phyloP scores from a whole-genome alignment of 1,284 basidiomycete genomes.

The Porogramme epimiltina region DNA sequence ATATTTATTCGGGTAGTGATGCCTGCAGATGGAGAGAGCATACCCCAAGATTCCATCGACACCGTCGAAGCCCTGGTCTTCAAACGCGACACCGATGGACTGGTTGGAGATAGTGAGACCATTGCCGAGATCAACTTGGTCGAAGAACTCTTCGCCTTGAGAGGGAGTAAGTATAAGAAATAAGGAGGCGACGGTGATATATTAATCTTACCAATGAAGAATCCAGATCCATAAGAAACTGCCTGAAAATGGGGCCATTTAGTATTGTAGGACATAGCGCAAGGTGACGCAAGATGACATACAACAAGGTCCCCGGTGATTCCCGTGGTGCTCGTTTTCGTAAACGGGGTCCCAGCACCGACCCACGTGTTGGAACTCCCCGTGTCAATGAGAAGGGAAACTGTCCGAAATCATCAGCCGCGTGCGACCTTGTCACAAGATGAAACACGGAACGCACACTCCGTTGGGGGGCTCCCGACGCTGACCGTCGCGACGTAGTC shows the following conservation, averaged over 20 bases:
- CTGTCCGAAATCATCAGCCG: slow-evolving; percentile 2
- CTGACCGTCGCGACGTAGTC: slow-evolving; percentile 28
- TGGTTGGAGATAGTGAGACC: slow-evolving; percentile 47
- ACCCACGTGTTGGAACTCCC: slow-evolving; percentile 50
- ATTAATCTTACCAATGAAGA: slow-evolving; percentile 48
- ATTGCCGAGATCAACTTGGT: slow-evolving; percentile 26
- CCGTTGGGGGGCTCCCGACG: slow-evolving; percentile 28
- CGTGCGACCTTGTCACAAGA: neutral
- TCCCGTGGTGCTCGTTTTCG: slow-evolving; percentile 37
- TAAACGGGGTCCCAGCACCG: slow-evolving; percentile 44
- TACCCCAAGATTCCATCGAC: slow-evolving; percentile 57
- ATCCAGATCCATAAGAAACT: slow-evolving; percentile 42
- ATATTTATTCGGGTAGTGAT: too few relatives aligned
- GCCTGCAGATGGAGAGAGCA: neutral
- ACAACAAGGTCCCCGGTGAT: slow-evolving; percentile 43
- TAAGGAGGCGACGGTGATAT: slow-evolving; percentile 34
- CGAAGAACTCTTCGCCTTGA: slow-evolving; percentile 26
- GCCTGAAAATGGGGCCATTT: slow-evolving; percentile 4
- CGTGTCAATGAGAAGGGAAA: slow-evolving; percentile 29
- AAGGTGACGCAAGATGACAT: slow-evolving; percentile 4
- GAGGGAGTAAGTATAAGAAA: slow-evolving; percentile 30
- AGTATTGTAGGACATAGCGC: neutral
- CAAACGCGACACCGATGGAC: slow-evolving; percentile 48
- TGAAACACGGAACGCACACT: slow-evolving; percentile 18
- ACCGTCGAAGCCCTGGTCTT: slow-evolving; percentile 38